phyloP scores from a whole-genome alignment of 1,284 basidiomycete genomes.

The Cryptococcus amylolentus region DNA sequence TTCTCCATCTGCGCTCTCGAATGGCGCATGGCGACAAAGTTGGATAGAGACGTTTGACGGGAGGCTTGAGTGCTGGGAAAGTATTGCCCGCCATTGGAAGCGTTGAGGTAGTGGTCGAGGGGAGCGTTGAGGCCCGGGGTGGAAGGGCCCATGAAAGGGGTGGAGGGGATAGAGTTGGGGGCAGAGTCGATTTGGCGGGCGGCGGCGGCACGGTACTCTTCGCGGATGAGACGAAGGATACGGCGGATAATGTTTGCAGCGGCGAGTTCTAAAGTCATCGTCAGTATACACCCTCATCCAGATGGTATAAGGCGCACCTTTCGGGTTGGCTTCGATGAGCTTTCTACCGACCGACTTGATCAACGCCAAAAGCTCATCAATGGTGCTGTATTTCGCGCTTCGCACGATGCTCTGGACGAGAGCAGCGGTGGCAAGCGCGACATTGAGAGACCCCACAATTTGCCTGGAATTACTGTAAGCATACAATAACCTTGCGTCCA shows the following conservation, averaged over 20 bases:
- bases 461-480: constrained; percentile 54
- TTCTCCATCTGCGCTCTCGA: constrained; percentile 46
- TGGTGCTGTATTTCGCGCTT: constrained; percentile 76
- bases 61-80: constrained; percentile 11
- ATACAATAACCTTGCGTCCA: neutral
- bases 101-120: constrained; percentile 39
- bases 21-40: constrained; percentile 50
- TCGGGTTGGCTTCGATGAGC: constrained; percentile 84
- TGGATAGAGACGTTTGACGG: constrained; percentile 39
- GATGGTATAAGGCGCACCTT: constrained; percentile 60
- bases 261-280: constrained; percentile 66
- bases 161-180: constrained; percentile 39
- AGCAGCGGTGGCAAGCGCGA: constrained; percentile 83
- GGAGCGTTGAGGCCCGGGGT: constrained; percentile 44
- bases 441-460: constrained; percentile 78
- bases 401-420: constrained; percentile 85
- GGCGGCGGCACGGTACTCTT: constrained; percentile 67
- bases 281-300: neutral
- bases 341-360: constrained; percentile 76
- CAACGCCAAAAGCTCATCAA: constrained; percentile 77
- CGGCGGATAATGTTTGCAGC: constrained; percentile 91
- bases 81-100: constrained; percentile 6
- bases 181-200: constrained; percentile 31
- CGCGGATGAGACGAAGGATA: constrained; percentile 84
- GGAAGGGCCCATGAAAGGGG: constrained; percentile 36